Base-by-base conservation (phyloP, 2,329 filamentous ascomycete genomes). In the Endocalyx cinctus region DNA sequence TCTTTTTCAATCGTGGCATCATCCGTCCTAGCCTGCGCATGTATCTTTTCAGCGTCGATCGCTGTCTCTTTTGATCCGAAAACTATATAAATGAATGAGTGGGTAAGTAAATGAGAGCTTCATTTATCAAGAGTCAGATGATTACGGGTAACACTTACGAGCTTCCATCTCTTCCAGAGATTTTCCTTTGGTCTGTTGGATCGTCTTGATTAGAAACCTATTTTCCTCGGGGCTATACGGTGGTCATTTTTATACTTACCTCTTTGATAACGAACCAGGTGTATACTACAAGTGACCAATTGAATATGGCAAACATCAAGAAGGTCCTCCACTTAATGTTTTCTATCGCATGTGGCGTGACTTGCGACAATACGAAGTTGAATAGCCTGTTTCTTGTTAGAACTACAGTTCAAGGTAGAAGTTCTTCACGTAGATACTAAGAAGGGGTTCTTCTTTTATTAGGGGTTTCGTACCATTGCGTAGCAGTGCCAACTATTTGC, bases 221-320 rank as follows among this genome's bases (percentile, higher is more conserved):
- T 23, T 23, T 23, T n/a, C n/a, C n/a, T n/a, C n/a, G n/a, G n/a
- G n/a, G n/a, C n/a, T n/a, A n/a, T n/a, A n/a, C n/a, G n/a, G n/a
- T n/a, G n/a, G n/a, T n/a, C n/a, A n/a, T n/a, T n/a, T 6, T 14
- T 7, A 7, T 14, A 31, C 33, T 18, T 15, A 37, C 39, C 33
- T 69, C 63, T 31, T 59, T 62, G 41, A 69, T 52, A 27, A 69
- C 52, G 25, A 67, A 51, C 50, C 57, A 69, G 6, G 62, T 55
- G 39, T 67, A 70, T 10, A 56, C 46, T 1, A 67, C 61, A 12
- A 67, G 59, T 2, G 63, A 53, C 38, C 61, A 67, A 45, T 70
- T 69, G 47, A 70, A 67, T 17, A 69, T 63, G 15, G 56, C 58
- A 51, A 70, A 71, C 63, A 71, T 69, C 37, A 72, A 45, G 37